phyloP scores from a whole-genome alignment of 2,329 filamentous ascomycete species.

The Apiospora arundinis region DNA sequence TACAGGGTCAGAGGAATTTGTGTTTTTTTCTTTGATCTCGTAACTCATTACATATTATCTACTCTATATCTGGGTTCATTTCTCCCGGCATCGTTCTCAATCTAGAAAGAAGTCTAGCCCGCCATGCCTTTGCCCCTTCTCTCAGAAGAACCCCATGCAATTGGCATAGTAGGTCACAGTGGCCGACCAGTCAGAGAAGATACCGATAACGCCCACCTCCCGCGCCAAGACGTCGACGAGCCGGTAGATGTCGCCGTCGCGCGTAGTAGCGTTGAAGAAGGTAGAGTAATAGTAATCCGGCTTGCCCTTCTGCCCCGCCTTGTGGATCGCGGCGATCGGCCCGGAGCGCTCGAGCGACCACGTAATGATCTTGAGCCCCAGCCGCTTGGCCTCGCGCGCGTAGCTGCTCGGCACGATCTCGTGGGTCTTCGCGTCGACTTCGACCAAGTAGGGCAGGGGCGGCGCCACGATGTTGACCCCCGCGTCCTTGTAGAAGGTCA shows the following conservation, averaged over 20 bases:
- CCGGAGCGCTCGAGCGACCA: conserved; percentile 74
- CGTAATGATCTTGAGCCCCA: conserved; percentile 69
- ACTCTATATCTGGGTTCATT: background rate
- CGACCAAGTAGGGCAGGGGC: conserved; percentile 66
- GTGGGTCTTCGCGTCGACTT: conserved; percentile 50
- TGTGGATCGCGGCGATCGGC: conserved; percentile 57
- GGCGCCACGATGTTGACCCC: conserved; percentile 70
- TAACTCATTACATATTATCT: background rate
- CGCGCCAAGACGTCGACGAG: conserved; percentile 69
- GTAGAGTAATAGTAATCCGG: conserved; percentile 62
- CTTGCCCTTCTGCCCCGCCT: conserved; percentile 33
- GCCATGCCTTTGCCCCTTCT: background rate
- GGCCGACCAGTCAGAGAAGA: conserved; percentile 75
- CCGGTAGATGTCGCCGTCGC: conserved; percentile 71
- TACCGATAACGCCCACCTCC: conserved; percentile 64
- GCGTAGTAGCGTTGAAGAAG: conserved; percentile 59
- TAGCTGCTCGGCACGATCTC: conserved; percentile 69
- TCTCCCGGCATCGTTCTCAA: too few species aligned
- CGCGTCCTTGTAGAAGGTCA: conserved; percentile 59
- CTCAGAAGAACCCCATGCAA: conserved; percentile 56
- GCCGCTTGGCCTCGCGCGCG: conserved; percentile 63
- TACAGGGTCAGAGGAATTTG: too few species aligned
- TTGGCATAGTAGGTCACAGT: conserved; percentile 76
- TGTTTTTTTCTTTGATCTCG: background rate
- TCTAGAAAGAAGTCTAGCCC: background rate